Base-by-base conservation (phyloP, 2,329 filamentous ascomycete genomes). In the Truncatella angustata region DNA sequence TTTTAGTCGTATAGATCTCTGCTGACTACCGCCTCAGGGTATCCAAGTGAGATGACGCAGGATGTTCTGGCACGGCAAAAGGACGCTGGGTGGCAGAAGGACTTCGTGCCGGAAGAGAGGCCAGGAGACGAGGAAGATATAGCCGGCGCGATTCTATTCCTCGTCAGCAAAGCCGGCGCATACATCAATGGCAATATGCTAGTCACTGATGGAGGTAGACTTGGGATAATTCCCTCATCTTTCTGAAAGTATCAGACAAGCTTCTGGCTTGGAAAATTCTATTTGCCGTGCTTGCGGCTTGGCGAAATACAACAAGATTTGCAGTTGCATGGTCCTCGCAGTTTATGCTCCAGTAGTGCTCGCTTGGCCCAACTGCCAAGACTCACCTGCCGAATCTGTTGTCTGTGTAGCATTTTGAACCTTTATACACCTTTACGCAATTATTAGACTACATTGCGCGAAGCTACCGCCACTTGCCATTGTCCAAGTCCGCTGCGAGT, bases 131-230 rank as follows among this genome's bases (percentile, higher is more conserved):
- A 74, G 53, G 71, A 81, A 58, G 79, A 84, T 59, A 72, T 84
- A 57, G 77, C 76, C 1, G 78, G 79, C 1, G 63, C 76, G 37
- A 67, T 82, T 4, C 58, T 84, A 44, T 84, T 74, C 67, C 64
- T 84, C 58, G 73, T 73, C 2, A 74, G 73, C 43, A 63, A 70
- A 43, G 76, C 78, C 3, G 79, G 79, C 3, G 76, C 74, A 2
- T 84, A 80, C 61, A 55, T 79, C 51, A 82, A 81, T 63, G 79
- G 79, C 4, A 75, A 73, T 56, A 74, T 80, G 3, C 60, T 81
- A 36, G 63, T 82, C 7, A 73, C 73, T 2, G 80, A 83, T 64
- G 80, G 80, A 39, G 79, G 80, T 2, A 67, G 76, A 34, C 49
- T 81, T 10, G 46, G 57, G 4, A 49, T 63, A 4, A 0, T 60